Percentiles rank a stretch among this genome's conserved stretches.
phyloP scores from a whole-genome alignment of 305 asterid species.

The Solanum hybrid region DNA sequence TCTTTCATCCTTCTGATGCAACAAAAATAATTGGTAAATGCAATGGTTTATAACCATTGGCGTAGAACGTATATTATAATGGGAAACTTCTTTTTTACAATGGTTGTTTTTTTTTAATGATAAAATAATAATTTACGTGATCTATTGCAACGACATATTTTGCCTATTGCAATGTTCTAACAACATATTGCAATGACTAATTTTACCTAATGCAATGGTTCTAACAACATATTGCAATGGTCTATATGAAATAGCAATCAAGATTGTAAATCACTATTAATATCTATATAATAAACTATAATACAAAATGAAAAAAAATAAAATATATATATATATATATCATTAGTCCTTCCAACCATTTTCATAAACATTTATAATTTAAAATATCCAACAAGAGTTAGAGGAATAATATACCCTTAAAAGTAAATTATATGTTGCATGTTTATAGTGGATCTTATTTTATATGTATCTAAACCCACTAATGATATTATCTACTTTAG shows the following conservation, averaged over 20 bases:
- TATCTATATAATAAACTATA: too few relatives aligned
- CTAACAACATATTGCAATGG: too few relatives aligned
- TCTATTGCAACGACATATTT: background rate
- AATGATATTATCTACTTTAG: background rate
- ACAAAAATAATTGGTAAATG: background rate
- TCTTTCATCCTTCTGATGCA: background rate
- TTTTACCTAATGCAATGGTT: too few relatives aligned
- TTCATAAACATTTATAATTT: background rate
- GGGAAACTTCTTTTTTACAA: background rate
- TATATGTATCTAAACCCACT: background rate
- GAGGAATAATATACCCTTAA: background rate
- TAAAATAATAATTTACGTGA: background rate
- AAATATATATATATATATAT: too few relatives aligned
- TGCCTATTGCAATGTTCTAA: background rate
- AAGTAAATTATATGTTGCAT: background rate
- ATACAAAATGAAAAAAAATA: too few relatives aligned
- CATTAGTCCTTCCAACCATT: background rate
- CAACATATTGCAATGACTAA: too few relatives aligned
- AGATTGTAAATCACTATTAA: too few relatives aligned
- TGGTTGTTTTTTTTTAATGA: background rate
- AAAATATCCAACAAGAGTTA: background rate
- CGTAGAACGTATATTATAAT: too few relatives aligned
- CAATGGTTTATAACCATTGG: background rate
- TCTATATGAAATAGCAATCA: too few relatives aligned
- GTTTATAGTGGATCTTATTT: background rate